These are phyloP conservation scores for Boletus rex-veris DNA, from an alignment of 768 basidiomycete genomes.

Conservation along the genomic window DNA sequence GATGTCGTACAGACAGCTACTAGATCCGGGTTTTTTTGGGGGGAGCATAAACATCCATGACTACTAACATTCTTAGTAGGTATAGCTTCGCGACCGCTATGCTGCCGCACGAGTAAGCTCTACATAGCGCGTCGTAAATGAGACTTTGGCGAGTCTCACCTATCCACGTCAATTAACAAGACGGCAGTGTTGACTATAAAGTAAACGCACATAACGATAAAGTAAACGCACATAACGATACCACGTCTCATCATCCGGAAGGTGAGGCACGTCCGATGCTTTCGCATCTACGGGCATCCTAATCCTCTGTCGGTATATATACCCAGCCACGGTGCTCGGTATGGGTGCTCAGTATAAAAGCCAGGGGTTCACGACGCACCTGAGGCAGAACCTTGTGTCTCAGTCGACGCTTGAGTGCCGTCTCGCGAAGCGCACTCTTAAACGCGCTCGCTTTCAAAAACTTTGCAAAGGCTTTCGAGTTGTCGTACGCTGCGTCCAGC, in stretches of 20 bases:
- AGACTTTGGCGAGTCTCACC: slow-evolving; percentile 13
- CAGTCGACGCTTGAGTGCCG: slow-evolving; percentile 23
- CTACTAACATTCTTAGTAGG: not conserved
- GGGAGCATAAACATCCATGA: not conserved
- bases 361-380: slow-evolving; percentile 25
- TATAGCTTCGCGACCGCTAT: not conserved
- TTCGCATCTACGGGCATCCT: slow-evolving; percentile 29
- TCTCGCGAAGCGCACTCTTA: slow-evolving; percentile 15
- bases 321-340: not conserved
- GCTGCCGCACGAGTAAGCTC: slow-evolving; percentile 12
- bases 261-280: slow-evolving; percentile 32
- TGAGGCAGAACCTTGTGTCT: slow-evolving; percentile 38
- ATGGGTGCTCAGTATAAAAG: not conserved
- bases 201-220: slow-evolving; percentile 29
- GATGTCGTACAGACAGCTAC: too few relatives aligned
- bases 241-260: slow-evolving; percentile 36
- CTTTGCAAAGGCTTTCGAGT: slow-evolving; percentile 34
- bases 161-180: slow-evolving; percentile 5
- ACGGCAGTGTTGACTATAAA: not conserved
- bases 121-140: slow-evolving; percentile 20
- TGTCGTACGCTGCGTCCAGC: slow-evolving; percentile 36
- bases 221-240: slow-evolving; percentile 30
- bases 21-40: too few relatives aligned
- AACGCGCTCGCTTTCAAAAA: slow-evolving; percentile 31
- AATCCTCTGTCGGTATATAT: slow-evolving; percentile 6